These are phyloP conservation scores for Sporothrix variecibatus DNA, from an alignment of 2,329 filamentous ascomycete species.

Conservation along the genomic window DNA sequence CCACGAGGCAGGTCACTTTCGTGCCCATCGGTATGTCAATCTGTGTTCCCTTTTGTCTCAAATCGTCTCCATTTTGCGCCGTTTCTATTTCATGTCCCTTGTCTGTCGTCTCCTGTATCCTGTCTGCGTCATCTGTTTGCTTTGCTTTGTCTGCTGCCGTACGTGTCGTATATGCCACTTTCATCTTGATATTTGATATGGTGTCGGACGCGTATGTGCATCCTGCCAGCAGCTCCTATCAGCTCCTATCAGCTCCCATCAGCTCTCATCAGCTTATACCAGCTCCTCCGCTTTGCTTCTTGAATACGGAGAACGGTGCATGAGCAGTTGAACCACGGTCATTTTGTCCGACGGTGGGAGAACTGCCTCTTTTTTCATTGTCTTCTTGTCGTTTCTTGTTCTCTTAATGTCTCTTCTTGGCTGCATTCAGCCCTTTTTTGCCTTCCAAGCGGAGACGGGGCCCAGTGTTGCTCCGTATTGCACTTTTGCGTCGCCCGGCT, in stretches of 20 bases:
- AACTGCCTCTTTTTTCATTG: too few species aligned
- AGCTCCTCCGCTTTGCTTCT: background rate
- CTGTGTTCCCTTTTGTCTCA: conserved; percentile 19
- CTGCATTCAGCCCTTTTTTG: background rate
- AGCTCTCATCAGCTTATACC: background rate
- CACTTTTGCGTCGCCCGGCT: background rate
- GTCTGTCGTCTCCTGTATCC: background rate
- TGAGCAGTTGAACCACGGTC: background rate
- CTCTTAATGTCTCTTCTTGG: background rate
- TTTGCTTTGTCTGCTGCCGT: background rate
- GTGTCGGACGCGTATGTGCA: background rate
- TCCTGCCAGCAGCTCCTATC: background rate
- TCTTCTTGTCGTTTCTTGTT: too few species aligned
- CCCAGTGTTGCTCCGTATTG: background rate
- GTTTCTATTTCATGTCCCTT: background rate
- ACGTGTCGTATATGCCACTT: background rate
- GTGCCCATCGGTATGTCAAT: conserved; percentile 35
- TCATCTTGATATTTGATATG: background rate
- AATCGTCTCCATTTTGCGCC: background rate
- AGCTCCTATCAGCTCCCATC: background rate
- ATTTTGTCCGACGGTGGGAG: background rate
- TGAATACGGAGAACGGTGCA: background rate
- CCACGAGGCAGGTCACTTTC: conserved; percentile 40
- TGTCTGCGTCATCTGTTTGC: background rate
- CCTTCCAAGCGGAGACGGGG: background rate